These are phyloP conservation scores for Spiraea crenata DNA, from an alignment of 331 rosid species.

Conservation along the genomic window DNA sequence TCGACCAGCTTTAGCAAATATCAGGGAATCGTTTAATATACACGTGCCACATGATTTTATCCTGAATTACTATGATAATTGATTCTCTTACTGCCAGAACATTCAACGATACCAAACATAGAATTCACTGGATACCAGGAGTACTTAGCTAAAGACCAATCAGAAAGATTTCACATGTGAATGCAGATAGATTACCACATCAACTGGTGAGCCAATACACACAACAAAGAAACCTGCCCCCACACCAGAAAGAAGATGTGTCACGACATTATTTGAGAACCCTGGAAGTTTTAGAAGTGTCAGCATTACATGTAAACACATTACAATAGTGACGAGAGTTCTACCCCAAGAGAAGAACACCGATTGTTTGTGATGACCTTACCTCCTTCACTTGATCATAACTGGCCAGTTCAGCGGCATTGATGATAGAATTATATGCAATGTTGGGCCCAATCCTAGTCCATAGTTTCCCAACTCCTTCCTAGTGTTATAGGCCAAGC, in stretches of 20 bases:
- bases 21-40: not conserved
- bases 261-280: slow-evolving; percentile 70
- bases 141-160: slow-evolving; percentile 3
- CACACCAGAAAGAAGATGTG: slow-evolving; percentile 69
- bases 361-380: not conserved
- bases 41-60: not conserved
- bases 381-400: slow-evolving; percentile 97
- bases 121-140: not conserved
- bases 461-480: slow-evolving; percentile 84
- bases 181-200: too few species aligned
- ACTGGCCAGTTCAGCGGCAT: slow-evolving; percentile 96
- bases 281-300: slow-evolving; percentile 86
- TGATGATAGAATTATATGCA: slow-evolving; percentile 84
- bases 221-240: slow-evolving; percentile 95
- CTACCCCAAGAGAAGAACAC: slow-evolving; percentile 17
- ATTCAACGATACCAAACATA: not conserved
- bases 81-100: not conserved
- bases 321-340: slow-evolving; percentile 5
- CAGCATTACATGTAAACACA: slow-evolving; percentile 39
- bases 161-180: not conserved
- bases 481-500: slow-evolving; percentile 36
- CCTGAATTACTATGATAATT: not conserved
- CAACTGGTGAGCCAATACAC: slow-evolving; percentile 72
- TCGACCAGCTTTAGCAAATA: not conserved
- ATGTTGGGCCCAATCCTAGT: slow-evolving; percentile 89